Evolutionary conservation across 1,284 basidiomycete species (phyloP).

Genomic region (Cryptococcus maquisensis): DNA sequence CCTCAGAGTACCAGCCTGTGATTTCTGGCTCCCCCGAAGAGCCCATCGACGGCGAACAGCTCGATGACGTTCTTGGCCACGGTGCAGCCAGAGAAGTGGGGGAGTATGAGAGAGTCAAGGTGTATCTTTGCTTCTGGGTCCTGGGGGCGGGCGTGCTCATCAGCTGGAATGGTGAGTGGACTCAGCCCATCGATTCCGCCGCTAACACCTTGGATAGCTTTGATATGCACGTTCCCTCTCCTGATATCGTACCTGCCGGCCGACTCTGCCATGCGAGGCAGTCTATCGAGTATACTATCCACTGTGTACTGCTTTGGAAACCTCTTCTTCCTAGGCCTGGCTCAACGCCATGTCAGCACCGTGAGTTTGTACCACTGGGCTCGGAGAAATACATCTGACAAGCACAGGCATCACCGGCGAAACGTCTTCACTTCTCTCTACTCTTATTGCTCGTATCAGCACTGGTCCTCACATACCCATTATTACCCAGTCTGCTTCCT

Average conservation of each 20-base stretch:
- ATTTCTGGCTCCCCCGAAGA: neutral
- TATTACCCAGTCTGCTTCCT: conserved; percentile 38
- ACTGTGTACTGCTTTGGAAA: conserved; percentile 46
- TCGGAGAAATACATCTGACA: neutral
- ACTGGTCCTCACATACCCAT: conserved; percentile 35
- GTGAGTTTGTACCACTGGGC: conserved; percentile 18
- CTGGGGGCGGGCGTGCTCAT: conserved; percentile 46
- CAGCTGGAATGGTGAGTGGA: conserved; percentile 45
- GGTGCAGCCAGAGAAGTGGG: neutral
- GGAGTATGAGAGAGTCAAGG: conserved; percentile 5
- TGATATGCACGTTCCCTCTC: conserved; percentile 46
- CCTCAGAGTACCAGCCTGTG: neutral
- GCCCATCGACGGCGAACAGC: neutral
- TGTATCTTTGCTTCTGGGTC: conserved; percentile 44
- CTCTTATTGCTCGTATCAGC: conserved; percentile 30
- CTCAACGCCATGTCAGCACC: conserved; percentile 38
- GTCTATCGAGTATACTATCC: conserved; percentile 40
- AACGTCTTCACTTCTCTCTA: conserved; percentile 34
- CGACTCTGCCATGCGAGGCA: conserved; percentile 22
- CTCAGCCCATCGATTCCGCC: neutral
- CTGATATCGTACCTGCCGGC: conserved; percentile 34
- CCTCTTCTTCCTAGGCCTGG: conserved; percentile 45
- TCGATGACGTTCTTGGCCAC: neutral
- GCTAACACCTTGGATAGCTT: conserved; percentile 22
- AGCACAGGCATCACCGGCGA: conserved; percentile 32